Evolutionary conservation across 73 alveolate species (phyloP).

Genomic region (Paramecium caudatum): DNA sequence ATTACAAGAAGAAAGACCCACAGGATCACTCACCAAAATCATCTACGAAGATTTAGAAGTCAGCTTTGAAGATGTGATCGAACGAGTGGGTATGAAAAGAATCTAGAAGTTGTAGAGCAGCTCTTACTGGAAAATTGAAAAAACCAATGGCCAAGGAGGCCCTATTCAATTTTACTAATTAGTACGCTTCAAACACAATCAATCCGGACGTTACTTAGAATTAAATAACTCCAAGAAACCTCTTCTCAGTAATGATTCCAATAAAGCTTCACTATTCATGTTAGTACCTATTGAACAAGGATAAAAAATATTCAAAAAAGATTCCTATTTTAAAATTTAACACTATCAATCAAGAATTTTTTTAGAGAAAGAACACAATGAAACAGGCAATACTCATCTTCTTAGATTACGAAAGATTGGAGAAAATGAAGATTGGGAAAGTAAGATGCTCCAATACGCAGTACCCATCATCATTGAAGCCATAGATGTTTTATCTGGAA

Average conservation of each 20-base stretch:
- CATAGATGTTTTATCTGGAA: not conserved
- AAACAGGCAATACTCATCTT: not conserved
- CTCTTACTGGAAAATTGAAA: slow-evolving; percentile 51
- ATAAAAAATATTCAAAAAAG: slow-evolving; percentile 6
- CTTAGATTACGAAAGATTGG: slow-evolving; percentile 58
- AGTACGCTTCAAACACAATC: slow-evolving; percentile 24
- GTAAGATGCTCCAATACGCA: slow-evolving; percentile 2
- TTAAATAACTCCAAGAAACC: not conserved
- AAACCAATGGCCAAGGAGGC: slow-evolving; percentile 29
- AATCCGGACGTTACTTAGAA: slow-evolving; percentile 37
- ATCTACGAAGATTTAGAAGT: slow-evolving; percentile 51
- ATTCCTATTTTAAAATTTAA: slow-evolving; percentile 29
- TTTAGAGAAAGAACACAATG: not conserved
- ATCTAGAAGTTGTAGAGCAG: slow-evolving; percentile 33
- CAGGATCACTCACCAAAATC: not conserved
- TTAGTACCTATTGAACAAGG: slow-evolving; percentile 53
- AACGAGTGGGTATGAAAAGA: slow-evolving; percentile 61
- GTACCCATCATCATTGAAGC: slow-evolving; percentile 22
- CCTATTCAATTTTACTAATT: not conserved
- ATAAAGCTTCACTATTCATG: not conserved
- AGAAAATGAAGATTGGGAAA: slow-evolving; percentile 39
- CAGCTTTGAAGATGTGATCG: slow-evolving; percentile 56
- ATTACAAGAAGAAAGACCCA: not conserved
- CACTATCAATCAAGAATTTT: slow-evolving; percentile 23
- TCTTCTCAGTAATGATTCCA: not conserved